phyloP scores from a whole-genome alignment of 2,329 filamentous ascomycete genomes.

The Celoporthe dispersa region DNA sequence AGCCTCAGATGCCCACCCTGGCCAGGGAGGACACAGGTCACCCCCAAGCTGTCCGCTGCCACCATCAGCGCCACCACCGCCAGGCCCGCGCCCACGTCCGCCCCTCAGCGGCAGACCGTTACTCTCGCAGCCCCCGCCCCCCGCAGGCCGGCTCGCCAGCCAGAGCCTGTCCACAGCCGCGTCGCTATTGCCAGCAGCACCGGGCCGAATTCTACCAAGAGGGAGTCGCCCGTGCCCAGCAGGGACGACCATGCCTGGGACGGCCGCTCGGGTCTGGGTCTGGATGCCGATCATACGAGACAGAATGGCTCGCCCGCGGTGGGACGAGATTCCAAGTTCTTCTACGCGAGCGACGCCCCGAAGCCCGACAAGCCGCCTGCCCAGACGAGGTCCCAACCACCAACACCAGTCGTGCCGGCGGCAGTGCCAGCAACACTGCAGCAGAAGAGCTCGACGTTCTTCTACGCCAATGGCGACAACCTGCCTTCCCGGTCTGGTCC shows the following conservation, averaged over 20 bases:
- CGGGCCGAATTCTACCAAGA: slow-evolving; percentile 35
- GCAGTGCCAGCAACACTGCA: slow-evolving; percentile 1
- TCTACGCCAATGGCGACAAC: slow-evolving; percentile 58
- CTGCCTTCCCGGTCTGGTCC: slow-evolving; percentile 38
- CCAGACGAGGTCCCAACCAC: slow-evolving; percentile 45
- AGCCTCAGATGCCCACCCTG: slow-evolving; percentile 71
- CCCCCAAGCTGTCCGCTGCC: slow-evolving; percentile 59
- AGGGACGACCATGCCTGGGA: slow-evolving; percentile 59
- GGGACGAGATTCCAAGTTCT: slow-evolving; percentile 72
- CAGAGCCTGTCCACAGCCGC: slow-evolving; percentile 30
- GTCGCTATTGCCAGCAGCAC: slow-evolving; percentile 33
- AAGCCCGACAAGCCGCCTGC: slow-evolving; percentile 48
- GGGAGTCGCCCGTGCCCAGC: slow-evolving; percentile 34
- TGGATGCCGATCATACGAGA: slow-evolving; percentile 38
- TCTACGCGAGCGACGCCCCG: slow-evolving; percentile 80
- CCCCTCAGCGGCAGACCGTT: slow-evolving; percentile 37
- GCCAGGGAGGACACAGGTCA: slow-evolving; percentile 59
- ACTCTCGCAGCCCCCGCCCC: slow-evolving; percentile 49
- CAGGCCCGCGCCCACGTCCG: slow-evolving; percentile 10
- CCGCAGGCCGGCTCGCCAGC: slow-evolving; percentile 39
- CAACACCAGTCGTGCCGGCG: slow-evolving; percentile 26
- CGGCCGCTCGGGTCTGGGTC: slow-evolving; percentile 37
- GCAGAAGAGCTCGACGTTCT: slow-evolving; percentile 52
- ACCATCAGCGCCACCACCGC: slow-evolving; percentile 35
- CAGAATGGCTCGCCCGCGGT: slow-evolving; percentile 38